These are phyloP conservation scores for Ganoderma leucocontextum DNA, from an alignment of 1,284 basidiomycete species.

Conservation along the genomic window DNA sequence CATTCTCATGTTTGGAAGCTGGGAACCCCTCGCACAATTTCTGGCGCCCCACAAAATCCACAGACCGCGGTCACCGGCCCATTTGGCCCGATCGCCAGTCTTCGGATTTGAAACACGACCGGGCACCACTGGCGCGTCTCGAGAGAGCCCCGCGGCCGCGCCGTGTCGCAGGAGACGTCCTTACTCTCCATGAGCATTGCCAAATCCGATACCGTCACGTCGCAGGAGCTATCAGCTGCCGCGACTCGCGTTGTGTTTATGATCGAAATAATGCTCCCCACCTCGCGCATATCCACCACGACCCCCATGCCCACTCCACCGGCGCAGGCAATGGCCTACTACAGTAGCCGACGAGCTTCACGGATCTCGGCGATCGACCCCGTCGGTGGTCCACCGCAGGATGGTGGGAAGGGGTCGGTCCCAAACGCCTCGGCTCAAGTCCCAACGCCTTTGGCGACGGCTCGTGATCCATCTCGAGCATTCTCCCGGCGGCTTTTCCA, in stretches of 20 bases:
- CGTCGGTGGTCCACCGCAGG: background rate
- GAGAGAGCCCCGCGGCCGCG: background rate
- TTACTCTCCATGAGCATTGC: background rate
- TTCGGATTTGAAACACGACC: constrained; percentile 3
- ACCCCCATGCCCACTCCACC: background rate
- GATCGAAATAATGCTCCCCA: background rate
- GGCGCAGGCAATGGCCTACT: background rate
- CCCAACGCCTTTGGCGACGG: background rate
- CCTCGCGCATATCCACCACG: background rate
- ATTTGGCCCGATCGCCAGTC: constrained; percentile 11
- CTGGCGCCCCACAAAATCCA: constrained; percentile 15
- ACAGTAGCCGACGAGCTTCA: background rate
- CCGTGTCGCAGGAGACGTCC: constrained; percentile 1
- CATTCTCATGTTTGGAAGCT: constrained; percentile 3
- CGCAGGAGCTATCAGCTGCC: constrained; percentile 5
- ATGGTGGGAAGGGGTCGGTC: background rate
- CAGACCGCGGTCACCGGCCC: constrained; percentile 16
- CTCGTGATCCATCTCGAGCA: background rate
- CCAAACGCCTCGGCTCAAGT: background rate
- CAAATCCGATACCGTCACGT: background rate
- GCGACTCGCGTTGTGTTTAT: too few relatives aligned
- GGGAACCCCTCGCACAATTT: constrained; percentile 6
- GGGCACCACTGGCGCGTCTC: background rate
- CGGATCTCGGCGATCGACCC: constrained; percentile 1
- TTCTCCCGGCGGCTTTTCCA: constrained; percentile 7